Conservation (phyloP, 2,329 filamentous ascomycete species). For the Neofusicoccum cordaticola region DNA sequence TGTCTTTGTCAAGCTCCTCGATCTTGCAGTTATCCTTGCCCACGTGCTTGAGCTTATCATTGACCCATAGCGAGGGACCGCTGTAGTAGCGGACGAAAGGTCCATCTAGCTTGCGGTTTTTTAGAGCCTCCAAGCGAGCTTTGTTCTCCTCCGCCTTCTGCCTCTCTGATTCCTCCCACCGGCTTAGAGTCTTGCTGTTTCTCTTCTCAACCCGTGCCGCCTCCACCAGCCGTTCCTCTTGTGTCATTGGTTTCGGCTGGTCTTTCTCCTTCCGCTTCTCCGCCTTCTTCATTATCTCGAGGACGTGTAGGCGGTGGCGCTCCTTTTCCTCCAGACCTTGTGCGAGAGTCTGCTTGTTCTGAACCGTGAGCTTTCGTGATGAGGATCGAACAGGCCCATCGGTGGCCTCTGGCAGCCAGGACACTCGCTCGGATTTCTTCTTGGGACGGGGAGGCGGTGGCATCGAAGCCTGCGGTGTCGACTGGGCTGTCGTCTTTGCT, state of each 20-base stretch:
- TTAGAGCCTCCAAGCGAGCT: conserved; percentile 80
- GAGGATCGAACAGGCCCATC: conserved; percentile 63
- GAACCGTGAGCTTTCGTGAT: conserved; percentile 60
- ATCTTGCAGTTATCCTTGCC: conserved; percentile 47
- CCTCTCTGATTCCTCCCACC: conserved; percentile 92
- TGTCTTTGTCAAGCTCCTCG: conserved; percentile 32
- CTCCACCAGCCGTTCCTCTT: conserved; percentile 79
- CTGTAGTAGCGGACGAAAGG: conserved; percentile 93
- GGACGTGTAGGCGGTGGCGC: conserved; percentile 66
- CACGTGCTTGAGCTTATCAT: conserved; percentile 67
- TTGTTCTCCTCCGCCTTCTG: conserved; percentile 79
- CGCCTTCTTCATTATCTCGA: conserved; percentile 62
- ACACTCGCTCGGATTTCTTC: conserved; percentile 69
- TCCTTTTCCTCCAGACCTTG: conserved; percentile 73
- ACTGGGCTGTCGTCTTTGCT: conserved; percentile 32
- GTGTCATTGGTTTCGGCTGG: conserved; percentile 80
- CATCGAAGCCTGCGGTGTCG: conserved; percentile 47
- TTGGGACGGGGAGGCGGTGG: conserved; percentile 43
- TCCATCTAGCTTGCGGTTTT: conserved; percentile 81
- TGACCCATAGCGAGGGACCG: conserved; percentile 78
- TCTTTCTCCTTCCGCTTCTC: conserved; percentile 65
- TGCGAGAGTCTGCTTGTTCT: conserved; percentile 57
- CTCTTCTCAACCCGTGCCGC: conserved; percentile 78
- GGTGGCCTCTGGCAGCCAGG: conserved; percentile 64
- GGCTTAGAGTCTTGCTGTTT: conserved; percentile 85